Base-by-base conservation (phyloP, 257 asterid genomes). In the Osmanthus fragrans region DNA sequence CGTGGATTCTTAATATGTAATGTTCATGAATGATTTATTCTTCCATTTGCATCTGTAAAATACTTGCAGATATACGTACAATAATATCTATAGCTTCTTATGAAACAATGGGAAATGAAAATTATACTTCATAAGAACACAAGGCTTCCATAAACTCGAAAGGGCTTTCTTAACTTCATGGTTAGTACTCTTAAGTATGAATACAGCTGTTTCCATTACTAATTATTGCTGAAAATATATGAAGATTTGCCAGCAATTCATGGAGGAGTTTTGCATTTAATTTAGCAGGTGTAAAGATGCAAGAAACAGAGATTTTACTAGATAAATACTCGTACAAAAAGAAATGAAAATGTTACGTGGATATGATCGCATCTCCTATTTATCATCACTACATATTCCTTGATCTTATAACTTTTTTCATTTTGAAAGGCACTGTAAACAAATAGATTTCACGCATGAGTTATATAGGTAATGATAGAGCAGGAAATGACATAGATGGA, bases 391-490 rank as follows among this genome's bases (percentile, higher is more conserved):
- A 13, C 70, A 23, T 6, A 1, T 29, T 30, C 2, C 11, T 54
- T 36, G 27, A 32, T 4, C 8, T 71, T 11, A 68, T 49, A 5
- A 37, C 27, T 25, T 51, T 5, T 36, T 51, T 42, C 34, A 70
- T 70, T 32, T 58, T 45, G 72, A 42, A 47, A 71, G 65, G 70
- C 58, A 21, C 33, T 72, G 11, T 69, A 5, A 40, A 65, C 72
- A 30, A 70, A 51, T 30, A 71, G 36, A 72, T 60, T 36, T 6
- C 40, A 5, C 1, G 9, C 40, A 36, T 5, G 40, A 36, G 40
- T 36, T 36, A 7, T 36, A 5, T 5, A 7, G 9, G 40, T 36
- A 67, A 66, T 23, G 54, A 33, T 16, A 76, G 34, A 78, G 29
- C 47, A n/a, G 9, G 27, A 68, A 30, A 79, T 33, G 34, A 21